Evolutionary conservation across 805 yeast genomes (phyloP).

Genomic region (Cyberlindnera galapagoensis): DNA sequence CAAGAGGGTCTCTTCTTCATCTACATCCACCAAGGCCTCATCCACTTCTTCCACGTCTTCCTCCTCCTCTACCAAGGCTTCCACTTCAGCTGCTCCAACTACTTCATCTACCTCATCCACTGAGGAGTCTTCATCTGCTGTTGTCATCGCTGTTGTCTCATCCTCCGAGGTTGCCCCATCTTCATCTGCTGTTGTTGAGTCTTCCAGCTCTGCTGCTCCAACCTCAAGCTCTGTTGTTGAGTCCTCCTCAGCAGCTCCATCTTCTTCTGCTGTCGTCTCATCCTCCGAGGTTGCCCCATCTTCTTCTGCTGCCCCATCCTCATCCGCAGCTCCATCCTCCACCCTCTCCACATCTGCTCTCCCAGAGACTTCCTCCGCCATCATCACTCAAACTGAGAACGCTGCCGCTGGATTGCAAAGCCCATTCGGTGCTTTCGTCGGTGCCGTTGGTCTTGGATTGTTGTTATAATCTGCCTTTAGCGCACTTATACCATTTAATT

Average conservation of each 20-base stretch:
- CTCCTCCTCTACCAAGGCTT: conserved; percentile 19
- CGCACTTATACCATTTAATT: too few relatives aligned
- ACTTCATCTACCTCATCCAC: conserved; percentile 20
- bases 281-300: conserved; percentile 15
- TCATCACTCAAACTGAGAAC: conserved; percentile 18
- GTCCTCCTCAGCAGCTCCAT: conserved; percentile 14
- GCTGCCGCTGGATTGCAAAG: conserved; percentile 31
- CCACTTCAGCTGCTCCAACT: conserved; percentile 21
- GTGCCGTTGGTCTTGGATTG: conserved; percentile 27
- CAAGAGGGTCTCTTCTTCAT: conserved; percentile 24
- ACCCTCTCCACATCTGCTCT: conserved; percentile 10
- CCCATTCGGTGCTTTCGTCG: conserved; percentile 34
- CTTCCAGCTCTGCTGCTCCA: conserved; percentile 14
- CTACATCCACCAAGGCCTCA: conserved; percentile 23
- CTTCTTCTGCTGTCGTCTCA: conserved; percentile 18
- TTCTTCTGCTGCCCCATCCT: conserved; percentile 18
- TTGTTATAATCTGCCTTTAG: conserved; percentile 17
- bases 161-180: conserved; percentile 13
- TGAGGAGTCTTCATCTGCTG: conserved; percentile 15
- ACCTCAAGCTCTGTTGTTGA: conserved; percentile 16
- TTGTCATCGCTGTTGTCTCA: conserved; percentile 19
- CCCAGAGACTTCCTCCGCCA: conserved; percentile 15
- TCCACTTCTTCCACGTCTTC: conserved; percentile 22
- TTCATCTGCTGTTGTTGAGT: conserved; percentile 15
- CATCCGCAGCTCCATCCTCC: conserved; percentile 14